Percentiles rank a stretch among this genome's conserved stretches.
Evolutionary conservation across 352 stramenopile genomes (phyloP).

Genomic region (Thalassiosira oceanica): DNA sequence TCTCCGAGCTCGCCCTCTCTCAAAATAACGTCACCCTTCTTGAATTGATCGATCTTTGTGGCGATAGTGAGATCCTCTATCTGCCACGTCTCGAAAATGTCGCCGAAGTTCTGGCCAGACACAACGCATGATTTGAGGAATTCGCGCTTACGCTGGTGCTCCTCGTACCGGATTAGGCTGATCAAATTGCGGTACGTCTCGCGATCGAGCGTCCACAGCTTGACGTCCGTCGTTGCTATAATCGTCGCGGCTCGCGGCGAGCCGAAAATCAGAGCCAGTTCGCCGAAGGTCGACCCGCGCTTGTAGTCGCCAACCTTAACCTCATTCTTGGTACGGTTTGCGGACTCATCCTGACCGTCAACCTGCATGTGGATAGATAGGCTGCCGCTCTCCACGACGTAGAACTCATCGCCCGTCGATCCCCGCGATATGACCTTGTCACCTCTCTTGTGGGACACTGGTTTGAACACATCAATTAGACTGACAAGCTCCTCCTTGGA

Average conservation of each 20-base stretch:
- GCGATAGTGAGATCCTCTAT: conserved; percentile 56
- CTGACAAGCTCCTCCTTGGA: conserved; percentile 57
- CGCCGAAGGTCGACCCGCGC: conserved; percentile 86
- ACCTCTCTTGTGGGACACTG: conserved; percentile 49
- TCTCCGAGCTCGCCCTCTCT: conserved; percentile 79
- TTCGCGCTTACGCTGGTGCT: conserved; percentile 21
- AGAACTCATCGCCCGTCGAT: conserved; percentile 79
- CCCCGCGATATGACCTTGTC: conserved; percentile 77
- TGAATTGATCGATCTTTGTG: conserved; percentile 72
- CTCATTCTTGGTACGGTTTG: conserved; percentile 13
- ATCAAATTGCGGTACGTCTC: conserved; percentile 38
- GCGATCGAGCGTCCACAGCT: conserved; percentile 90
- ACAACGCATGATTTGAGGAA: conserved; percentile 81
- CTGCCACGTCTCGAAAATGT: conserved; percentile 37
- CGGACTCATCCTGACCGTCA: conserved; percentile 7
- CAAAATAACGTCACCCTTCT: conserved; percentile 90
- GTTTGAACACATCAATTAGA: conserved; percentile 77
- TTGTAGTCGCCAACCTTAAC: conserved; percentile 55
- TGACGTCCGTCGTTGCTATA: conserved; percentile 81
- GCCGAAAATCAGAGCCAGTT: conserved; percentile 96
- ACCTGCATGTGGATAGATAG: conserved; percentile 65
- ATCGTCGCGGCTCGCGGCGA: conserved; percentile 92
- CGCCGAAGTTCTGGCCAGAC: conserved; percentile 88
- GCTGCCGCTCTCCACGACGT: conserved; percentile 77
- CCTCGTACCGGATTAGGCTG: conserved; percentile 39